Evolutionary conservation across 2,329 filamentous ascomycete species (phyloP), one percentile per base, ranked within the genome.

Genomic region (Stromatinia cepivora): DNA sequence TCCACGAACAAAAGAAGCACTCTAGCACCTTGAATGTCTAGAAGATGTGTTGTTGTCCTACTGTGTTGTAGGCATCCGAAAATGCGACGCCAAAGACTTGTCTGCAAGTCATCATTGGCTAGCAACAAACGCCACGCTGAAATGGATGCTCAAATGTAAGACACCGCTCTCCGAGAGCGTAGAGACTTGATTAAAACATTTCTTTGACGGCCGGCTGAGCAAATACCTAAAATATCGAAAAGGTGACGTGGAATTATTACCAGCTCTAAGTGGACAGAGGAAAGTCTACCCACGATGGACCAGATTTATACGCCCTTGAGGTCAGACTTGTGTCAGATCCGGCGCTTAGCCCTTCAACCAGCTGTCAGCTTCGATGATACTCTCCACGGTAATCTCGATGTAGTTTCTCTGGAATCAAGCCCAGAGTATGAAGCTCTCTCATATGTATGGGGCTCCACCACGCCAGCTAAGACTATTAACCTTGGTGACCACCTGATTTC

Each of bases 361-460:
- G 70, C 67, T 34, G 17, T 25, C 0, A 52, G 46, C 8, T 54
- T 36, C 20, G 39, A 64, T 8, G 68, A 61, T 34, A 22, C n/a
- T 20, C 57, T 72, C 36, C 20, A 66, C 10, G 63, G 62, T 50
- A 58, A 59, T 10, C 39, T 72, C 8, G 46, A 63, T n/a, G 28
- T 71, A 1, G 56, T 67, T 13, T 53, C 62, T 36, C 48, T 72
- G 15, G 52, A 67, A 17, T 59, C 66, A 11, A 52, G 42, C 2
- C 58, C 59, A 50, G n/a, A 10, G 4, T 71, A 71, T 42, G 71
- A 70, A 59, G 71, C 71, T 36, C 64, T 71, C 5, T 71, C 68
- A 8, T 72, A 72, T 46, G 64, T 67, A n/a, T 70, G 65, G 70
- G 68, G 70, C 10, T 50, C 48, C 7, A n/a, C 20, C 8, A 28